Conservation (phyloP, 176 grass and related monocot genomes). For the Aechmea fasciata region DNA sequence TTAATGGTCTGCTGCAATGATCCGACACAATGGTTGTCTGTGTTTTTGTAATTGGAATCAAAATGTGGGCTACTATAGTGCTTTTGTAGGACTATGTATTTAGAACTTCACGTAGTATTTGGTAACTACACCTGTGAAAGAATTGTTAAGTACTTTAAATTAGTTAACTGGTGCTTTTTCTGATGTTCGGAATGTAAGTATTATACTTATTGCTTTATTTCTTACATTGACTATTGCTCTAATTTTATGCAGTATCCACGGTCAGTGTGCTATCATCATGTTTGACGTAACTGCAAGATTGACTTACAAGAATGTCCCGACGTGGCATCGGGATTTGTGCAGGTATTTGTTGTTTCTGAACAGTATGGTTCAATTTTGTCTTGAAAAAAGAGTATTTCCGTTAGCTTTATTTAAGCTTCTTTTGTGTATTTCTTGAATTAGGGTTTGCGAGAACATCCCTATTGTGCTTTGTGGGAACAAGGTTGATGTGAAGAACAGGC, state of each 20-base stretch:
- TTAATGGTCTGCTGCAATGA: too few relatives aligned
- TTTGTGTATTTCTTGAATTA: conserved; percentile 11
- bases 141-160: too few relatives aligned
- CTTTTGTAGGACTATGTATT: too few relatives aligned
- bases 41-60: too few relatives aligned
- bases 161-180: too few relatives aligned
- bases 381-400: background rate
- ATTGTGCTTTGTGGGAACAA: conserved; percentile 58
- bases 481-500: conserved; percentile 62
- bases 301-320: conserved; percentile 54
- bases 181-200: background rate
- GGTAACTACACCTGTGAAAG: too few relatives aligned
- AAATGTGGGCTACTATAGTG: too few relatives aligned
- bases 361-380: background rate
- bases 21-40: too few relatives aligned
- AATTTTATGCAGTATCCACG: conserved; percentile 31
- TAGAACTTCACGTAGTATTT: too few relatives aligned
- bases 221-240: background rate
- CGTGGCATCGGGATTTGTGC: conserved; percentile 59
- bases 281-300: conserved; percentile 54
- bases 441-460: conserved; percentile 56
- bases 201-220: conserved; percentile 1
- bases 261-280: conserved; percentile 60
- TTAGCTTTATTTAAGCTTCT: background rate
- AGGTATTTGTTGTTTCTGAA: too few relatives aligned